These are phyloP conservation scores for Coemansia sp. DNA, from an alignment of 192 early-diverging fungal species.

Conservation along the genomic window DNA sequence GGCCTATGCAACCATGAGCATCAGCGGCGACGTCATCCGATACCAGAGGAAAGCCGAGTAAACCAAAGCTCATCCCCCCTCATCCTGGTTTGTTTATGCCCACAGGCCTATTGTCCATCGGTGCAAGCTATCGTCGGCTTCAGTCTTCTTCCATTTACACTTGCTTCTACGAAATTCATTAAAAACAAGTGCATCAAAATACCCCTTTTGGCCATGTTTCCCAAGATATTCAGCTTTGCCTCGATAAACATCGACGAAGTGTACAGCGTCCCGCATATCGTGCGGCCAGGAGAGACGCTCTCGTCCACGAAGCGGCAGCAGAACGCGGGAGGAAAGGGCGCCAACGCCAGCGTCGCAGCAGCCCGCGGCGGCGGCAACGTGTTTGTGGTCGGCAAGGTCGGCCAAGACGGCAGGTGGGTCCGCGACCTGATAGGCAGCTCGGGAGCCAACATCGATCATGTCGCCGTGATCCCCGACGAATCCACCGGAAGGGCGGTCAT, in stretches of 20 bases:
- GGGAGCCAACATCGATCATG: conserved; percentile 64
- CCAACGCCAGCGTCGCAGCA: conserved; percentile 86
- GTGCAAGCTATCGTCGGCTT: too few relatives aligned
- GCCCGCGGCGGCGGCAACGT: conserved; percentile 68
- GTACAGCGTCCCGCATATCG: conserved; percentile 44
- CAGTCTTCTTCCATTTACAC: too few relatives aligned
- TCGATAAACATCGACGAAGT: conserved; percentile 57
- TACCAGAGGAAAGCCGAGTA: background rate
- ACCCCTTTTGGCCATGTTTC: conserved; percentile 30
- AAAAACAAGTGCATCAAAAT: too few relatives aligned
- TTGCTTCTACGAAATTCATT: too few relatives aligned
- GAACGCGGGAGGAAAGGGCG: conserved; percentile 61
- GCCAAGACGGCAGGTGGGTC: conserved; percentile 79
- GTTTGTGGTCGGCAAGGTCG: conserved; percentile 75
- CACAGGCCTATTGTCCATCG: too few relatives aligned
- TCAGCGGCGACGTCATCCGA: conserved; percentile 20
- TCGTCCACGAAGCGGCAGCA: conserved; percentile 25
- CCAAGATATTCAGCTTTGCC: conserved; percentile 31
- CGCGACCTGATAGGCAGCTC: conserved; percentile 58
- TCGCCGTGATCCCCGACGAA: conserved; percentile 55
- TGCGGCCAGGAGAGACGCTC: conserved; percentile 42
- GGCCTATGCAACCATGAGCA: conserved; percentile 64
- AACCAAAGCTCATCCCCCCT: too few relatives aligned
- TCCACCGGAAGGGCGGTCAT: conserved; percentile 83
- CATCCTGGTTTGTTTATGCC: too few relatives aligned